Evolutionary conservation across 2,329 filamentous ascomycete genomes (phyloP), one percentile per base, ranked within the genome.

Genomic region (Ophiostoma novo-ulmi): DNA sequence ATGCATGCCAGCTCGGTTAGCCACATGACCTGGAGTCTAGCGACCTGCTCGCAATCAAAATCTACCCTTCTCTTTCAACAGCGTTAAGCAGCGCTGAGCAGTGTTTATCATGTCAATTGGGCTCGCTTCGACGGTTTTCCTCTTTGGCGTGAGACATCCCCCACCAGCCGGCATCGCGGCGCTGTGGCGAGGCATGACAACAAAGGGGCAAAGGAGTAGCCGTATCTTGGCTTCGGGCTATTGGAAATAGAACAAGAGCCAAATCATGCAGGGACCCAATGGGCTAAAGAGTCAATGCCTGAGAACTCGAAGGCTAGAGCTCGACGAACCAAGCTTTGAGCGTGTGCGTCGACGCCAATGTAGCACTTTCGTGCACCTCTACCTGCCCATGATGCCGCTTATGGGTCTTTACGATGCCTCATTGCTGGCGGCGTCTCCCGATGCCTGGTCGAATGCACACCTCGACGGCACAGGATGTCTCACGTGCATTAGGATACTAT

Each of bases 81-180:
- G 44, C 3, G 31, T 31, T 31, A 31, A 31, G 31, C 31, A 31
- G 31, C 31, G 31, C 3, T 31, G 31, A 31, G 31, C 14, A 39
- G 38, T 13, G 17, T n/a, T 48, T 20, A 20, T 13, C 55, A 22
- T 61, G 55, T 17, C n/a, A 61, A 10, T 36, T 20, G 58, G 7
- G 58, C 26, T 64, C 58, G 31, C 31, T 36, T 36, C 31, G 17
- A 20, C 13, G 5, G 20, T 64, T 64, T 64, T n/a, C 58, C 17
- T 64, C 52, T 58, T 64, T 11, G 14, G 17, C 58, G 22, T 64
- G 58, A 64, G 26, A 64, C 58, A 64, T 64, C 58, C 58, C n/a
- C 58, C 58, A 64, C 26, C 17, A 10, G 52, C 22, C 52, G 52
- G n/a, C 52, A 58, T 58, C 52, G 52, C n/a, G 22, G 52, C 17